Base-by-base conservation (phyloP, 768 basidiomycete genomes). In the Amanita thiersii region DNA sequence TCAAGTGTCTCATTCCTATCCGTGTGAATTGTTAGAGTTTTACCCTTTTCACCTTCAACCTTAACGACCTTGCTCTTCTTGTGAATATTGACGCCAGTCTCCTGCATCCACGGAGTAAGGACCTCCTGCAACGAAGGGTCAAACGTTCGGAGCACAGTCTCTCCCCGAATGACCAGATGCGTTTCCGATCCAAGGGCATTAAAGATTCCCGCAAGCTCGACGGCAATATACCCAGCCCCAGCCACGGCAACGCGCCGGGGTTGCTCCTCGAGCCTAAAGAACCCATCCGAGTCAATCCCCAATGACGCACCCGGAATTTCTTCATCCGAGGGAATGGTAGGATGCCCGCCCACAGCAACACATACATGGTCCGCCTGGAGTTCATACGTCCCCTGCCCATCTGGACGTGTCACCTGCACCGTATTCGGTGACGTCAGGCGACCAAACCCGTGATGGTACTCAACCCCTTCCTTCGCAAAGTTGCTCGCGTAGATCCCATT, bases 201-300 rank as follows among this genome's bases (percentile, higher is more conserved):
- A 64, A 99, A 78, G 41, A 99, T 78, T 14, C 96, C 96, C 3
- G 94, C 90, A 34, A 99, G 79, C 63, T 99, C 96, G 47, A 97
- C 88, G 12, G 92, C 92, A 51, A 99, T 98, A 60, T 99, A 99
- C 1, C 96, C 96, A 10, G 96, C 96, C 34, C 96, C 96, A 31
- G 97, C 81, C 41, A 98, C 83, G 2, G 83, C 93, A 21, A 96
- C 92, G 44, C 91, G 78, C 62, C 84, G 88, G 6, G 96, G 96
- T 59, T 94, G 91, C 39, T 84, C 74, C 50, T 79, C 78, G 33
- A 99, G 77, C 33, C 79, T 88, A 53, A 99, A 99, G 71, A 99
- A 99, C 2, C 92, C 93, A 59, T 99, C 96, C 6, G 90, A 94
- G 62, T 82, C 70, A 50, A 90, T 94, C 19, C 93, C 96, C 32